phyloP scores from a whole-genome alignment of 164 flowering plant species.

The Vitis vinifera region ASM3070453v1 NC_081809.1:1100001-1100500 shows the following conservation, averaged over 20 bases:
- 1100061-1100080: not conserved
- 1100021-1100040: not conserved
- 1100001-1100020: not conserved
- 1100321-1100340: slow-evolving; percentile 82
- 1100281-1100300: too few relatives aligned
- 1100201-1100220: not conserved
- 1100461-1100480: slow-evolving; percentile 1
- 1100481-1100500: not conserved
- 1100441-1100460: slow-evolving; percentile 98
- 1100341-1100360: slow-evolving; percentile 79
- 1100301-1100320: not conserved
- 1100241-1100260: not conserved
- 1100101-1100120: not conserved
- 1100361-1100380: slow-evolving; percentile 88
- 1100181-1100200: not conserved
- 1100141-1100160: not conserved
- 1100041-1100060: not conserved
- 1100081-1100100: not conserved
- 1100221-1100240: not conserved
- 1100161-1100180: not conserved
- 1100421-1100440: slow-evolving; percentile 95
- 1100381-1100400: slow-evolving; percentile 93
- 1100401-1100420: slow-evolving; percentile 82
- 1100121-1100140: not conserved
- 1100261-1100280: too few relatives aligned